phyloP scores from a whole-genome alignment of 1,139 yeast genomes.

The Suhomyces maxii region DNA sequence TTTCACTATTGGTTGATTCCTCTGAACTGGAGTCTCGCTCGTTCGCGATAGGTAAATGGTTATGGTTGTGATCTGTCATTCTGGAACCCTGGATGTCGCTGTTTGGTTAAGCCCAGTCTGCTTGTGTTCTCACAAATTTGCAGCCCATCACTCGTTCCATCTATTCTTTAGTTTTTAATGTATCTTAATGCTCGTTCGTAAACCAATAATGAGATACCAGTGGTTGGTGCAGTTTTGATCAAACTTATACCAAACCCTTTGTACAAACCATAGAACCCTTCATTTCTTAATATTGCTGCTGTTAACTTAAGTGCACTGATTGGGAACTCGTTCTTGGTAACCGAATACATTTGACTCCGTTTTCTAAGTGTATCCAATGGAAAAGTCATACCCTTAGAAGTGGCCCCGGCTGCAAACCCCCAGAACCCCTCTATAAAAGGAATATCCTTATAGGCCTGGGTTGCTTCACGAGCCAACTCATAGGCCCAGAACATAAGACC shows the following conservation, averaged over 20 bases:
- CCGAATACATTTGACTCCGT: constrained; percentile 65
- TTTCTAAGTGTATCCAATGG: constrained; percentile 86
- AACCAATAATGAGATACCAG: constrained; percentile 72
- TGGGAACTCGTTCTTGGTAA: constrained; percentile 11
- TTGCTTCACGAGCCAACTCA: constrained; percentile 43
- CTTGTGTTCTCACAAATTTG: too few species aligned
- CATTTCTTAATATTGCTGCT: constrained; percentile 45
- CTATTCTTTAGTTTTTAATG: background rate
- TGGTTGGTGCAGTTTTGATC: constrained; percentile 78
- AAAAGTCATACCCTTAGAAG: constrained; percentile 72
- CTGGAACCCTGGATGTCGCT: background rate
- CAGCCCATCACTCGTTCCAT: too few species aligned
- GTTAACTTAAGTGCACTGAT: constrained; percentile 24
- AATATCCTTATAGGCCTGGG: constrained; percentile 25
- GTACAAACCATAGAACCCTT: constrained; percentile 70
- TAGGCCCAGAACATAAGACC: constrained; percentile 72
- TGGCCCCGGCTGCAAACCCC: constrained; percentile 75
- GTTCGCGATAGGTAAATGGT: too few species aligned
- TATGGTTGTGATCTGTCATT: too few species aligned
- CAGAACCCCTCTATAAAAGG: constrained; percentile 63
- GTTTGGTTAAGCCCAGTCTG: background rate
- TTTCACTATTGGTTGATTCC: too few species aligned
- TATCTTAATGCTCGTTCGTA: constrained; percentile 50
- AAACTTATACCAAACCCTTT: constrained; percentile 71
- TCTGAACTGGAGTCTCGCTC: too few species aligned